phyloP scores from a whole-genome alignment of 2,329 filamentous ascomycete species.

The Tolypocladium endophyticum region DNA sequence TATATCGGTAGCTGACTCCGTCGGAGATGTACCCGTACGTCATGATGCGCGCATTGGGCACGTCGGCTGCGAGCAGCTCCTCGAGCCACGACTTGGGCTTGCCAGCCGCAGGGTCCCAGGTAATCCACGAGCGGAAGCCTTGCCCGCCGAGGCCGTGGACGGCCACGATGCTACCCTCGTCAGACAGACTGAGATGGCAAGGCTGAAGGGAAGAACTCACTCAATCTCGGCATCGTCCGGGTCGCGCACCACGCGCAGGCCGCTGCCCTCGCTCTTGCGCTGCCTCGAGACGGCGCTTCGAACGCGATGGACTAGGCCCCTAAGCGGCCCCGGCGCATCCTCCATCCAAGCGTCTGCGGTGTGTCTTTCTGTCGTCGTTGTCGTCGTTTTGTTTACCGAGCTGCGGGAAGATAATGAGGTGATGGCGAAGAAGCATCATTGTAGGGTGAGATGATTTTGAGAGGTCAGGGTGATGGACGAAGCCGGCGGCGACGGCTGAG shows the following conservation, averaged over 20 bases:
- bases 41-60: slow-evolving; percentile 16
- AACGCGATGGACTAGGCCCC: slow-evolving; percentile 12
- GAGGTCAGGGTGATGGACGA: neutral
- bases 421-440: too few relatives aligned
- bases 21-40: slow-evolving; percentile 14
- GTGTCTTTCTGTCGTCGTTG: neutral
- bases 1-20: slow-evolving; percentile 10
- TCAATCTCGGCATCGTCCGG: slow-evolving; percentile 12
- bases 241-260: slow-evolving; percentile 11
- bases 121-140: slow-evolving; percentile 15
- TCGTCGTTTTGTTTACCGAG: neutral
- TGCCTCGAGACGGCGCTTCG: slow-evolving; percentile 10
- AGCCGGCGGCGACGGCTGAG: neutral
- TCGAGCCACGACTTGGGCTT: slow-evolving; percentile 13
- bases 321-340: slow-evolving; percentile 11
- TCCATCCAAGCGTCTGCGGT: slow-evolving; percentile 5
- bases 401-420: neutral
- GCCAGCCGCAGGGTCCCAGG: slow-evolving; percentile 7
- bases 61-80: slow-evolving; percentile 11
- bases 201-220: slow-evolving; percentile 3
- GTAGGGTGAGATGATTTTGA: neutral
- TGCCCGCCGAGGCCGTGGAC: slow-evolving; percentile 15
- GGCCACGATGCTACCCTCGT: slow-evolving; percentile 12
- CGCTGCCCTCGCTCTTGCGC: slow-evolving; percentile 4
- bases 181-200: neutral